Conservation (phyloP, 345 rosid species). For the Excoecaria cochinchinensis region DNA sequence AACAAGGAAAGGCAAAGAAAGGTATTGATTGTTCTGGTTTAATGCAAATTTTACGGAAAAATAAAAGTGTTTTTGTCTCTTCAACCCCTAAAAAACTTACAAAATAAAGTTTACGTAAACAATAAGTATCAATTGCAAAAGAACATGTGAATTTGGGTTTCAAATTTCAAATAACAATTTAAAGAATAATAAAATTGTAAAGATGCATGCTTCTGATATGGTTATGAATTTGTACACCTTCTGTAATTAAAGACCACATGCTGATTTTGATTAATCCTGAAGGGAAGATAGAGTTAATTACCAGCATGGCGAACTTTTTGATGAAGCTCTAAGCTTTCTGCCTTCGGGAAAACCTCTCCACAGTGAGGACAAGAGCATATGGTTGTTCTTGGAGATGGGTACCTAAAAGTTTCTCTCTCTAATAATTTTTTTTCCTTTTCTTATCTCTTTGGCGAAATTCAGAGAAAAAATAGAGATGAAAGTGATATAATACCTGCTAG, state of each 20-base stretch:
- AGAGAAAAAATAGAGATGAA: background rate
- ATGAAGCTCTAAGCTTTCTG: constrained; percentile 93
- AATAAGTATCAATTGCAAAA: background rate
- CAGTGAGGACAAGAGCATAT: constrained; percentile 79
- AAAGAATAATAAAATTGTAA: too few relatives aligned
- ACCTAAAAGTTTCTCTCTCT: constrained; percentile 37
- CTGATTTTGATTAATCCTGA: background rate
- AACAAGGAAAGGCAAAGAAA: background rate
- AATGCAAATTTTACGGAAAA: background rate
- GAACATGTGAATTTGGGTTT: background rate
- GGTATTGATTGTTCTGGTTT: background rate
- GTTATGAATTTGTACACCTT: too few relatives aligned
- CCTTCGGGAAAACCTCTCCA: constrained; percentile 90
- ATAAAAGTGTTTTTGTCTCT: constrained; percentile 1
- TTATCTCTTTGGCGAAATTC: background rate
- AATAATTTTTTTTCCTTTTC: background rate
- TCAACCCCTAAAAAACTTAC: background rate
- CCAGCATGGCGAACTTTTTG: constrained; percentile 99
- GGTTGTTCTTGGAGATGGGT: constrained; percentile 65
- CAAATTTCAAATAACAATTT: background rate
- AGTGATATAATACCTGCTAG: constrained; percentile 56
- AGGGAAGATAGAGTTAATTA: constrained; percentile 13
- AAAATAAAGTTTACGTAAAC: background rate
- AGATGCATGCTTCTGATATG: too few relatives aligned
- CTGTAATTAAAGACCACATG: too few relatives aligned